Evolutionary conservation across 2,329 filamentous ascomycete species (phyloP).

Genomic region (Nemania sp.): DNA sequence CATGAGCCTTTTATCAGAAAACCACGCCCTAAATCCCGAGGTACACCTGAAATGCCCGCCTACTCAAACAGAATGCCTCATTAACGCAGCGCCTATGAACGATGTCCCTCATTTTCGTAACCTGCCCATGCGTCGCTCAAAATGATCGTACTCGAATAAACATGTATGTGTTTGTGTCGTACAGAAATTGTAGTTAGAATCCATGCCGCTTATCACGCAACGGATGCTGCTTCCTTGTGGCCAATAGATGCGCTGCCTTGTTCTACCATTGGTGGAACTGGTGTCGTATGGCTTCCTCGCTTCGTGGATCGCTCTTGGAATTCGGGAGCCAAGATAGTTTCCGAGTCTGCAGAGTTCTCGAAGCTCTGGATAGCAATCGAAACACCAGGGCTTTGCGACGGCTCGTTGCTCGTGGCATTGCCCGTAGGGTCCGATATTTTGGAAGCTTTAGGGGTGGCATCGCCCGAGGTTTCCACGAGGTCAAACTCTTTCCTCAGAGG

Average conservation of each 20-base stretch:
- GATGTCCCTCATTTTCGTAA: slow-evolving; percentile 22
- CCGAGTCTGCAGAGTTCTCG: slow-evolving; percentile 8
- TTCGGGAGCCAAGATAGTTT: slow-evolving; percentile 3
- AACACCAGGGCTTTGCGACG: background rate
- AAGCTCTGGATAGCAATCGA: background rate
- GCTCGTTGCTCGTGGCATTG: background rate
- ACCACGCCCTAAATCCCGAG: slow-evolving; percentile 21
- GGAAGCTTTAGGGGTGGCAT: slow-evolving; percentile 31
- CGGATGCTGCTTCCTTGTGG: slow-evolving; percentile 27
- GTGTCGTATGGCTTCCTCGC: slow-evolving; percentile 13
- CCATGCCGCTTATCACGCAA: slow-evolving; percentile 23
- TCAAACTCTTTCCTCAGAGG: slow-evolving; percentile 55
- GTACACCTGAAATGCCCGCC: slow-evolving; percentile 16
- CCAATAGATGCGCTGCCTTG: slow-evolving; percentile 20
- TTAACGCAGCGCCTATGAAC: slow-evolving; percentile 33
- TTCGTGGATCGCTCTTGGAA: slow-evolving; percentile 22
- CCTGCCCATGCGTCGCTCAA: slow-evolving; percentile 20
- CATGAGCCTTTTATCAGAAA: slow-evolving; percentile 14
- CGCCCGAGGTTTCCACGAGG: slow-evolving; percentile 28
- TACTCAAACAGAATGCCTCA: slow-evolving; percentile 27
- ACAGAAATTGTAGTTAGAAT: slow-evolving; percentile 22
- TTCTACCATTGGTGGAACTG: slow-evolving; percentile 17
- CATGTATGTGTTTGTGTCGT: slow-evolving; percentile 31
- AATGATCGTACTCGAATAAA: slow-evolving; percentile 29
- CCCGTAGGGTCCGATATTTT: slow-evolving; percentile 13